Evolutionary conservation across 495 filamentous ascomycete species (phyloP).

Genomic region (Daldinia loculata): DNA sequence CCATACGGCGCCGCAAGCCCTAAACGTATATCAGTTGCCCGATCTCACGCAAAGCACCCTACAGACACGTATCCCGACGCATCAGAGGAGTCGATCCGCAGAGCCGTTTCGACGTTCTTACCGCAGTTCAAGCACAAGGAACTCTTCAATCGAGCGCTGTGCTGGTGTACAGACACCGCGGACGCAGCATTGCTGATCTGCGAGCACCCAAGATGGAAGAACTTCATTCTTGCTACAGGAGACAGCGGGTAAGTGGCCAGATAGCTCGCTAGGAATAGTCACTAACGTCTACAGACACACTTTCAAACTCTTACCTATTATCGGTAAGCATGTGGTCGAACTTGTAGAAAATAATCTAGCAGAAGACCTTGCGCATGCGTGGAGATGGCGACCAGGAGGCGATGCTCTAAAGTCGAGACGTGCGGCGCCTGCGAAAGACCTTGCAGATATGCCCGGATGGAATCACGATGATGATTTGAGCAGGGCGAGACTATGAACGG

Average conservation of each 20-base stretch:
- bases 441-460: slow-evolving; percentile 43
- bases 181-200: slow-evolving; percentile 53
- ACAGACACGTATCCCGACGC: slow-evolving; percentile 54
- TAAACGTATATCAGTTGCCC: slow-evolving; percentile 51
- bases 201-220: slow-evolving; percentile 43
- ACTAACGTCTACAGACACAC: slow-evolving; percentile 33
- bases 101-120: slow-evolving; percentile 57
- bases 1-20: slow-evolving; percentile 63
- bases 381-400: slow-evolving; percentile 41
- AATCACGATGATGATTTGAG: slow-evolving; percentile 29
- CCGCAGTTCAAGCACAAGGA: slow-evolving; percentile 57
- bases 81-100: slow-evolving; percentile 57
- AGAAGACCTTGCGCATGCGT: slow-evolving; percentile 34
- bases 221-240: slow-evolving; percentile 42
- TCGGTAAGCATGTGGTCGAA: slow-evolving; percentile 44
- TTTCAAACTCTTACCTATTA: slow-evolving; percentile 40
- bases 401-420: slow-evolving; percentile 38
- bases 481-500: background rate
- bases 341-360: slow-evolving; percentile 37
- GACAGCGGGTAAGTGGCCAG: slow-evolving; percentile 38
- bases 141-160: slow-evolving; percentile 60
- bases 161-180: slow-evolving; percentile 65
- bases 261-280: background rate
- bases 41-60: slow-evolving; percentile 44
- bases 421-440: slow-evolving; percentile 36